A percentile compares a stretch with the other conserved stretches of the same genome.
These are phyloP conservation scores for Penicillium janthinellum DNA, from an alignment of 2,329 filamentous ascomycete genomes.

Conservation along the genomic window DNA sequence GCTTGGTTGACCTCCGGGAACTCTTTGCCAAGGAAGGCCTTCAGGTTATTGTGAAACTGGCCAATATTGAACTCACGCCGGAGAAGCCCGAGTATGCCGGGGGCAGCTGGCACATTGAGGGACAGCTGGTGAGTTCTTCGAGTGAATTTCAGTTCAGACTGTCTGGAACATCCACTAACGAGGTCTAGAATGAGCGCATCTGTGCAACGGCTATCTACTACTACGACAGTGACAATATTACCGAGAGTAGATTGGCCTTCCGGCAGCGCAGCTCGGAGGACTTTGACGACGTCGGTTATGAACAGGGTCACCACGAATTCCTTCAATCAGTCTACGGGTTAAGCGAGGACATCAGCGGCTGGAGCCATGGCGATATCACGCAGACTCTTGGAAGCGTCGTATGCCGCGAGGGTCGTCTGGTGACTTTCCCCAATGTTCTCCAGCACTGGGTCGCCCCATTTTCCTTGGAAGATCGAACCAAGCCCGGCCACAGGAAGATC, in stretches of 20 bases:
- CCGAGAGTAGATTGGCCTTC: conserved; percentile 55
- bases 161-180: conserved; percentile 40
- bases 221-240: conserved; percentile 64
- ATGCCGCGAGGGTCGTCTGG: conserved; percentile 20
- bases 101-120: conserved; percentile 24
- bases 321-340: conserved; percentile 18
- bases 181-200: conserved; percentile 62
- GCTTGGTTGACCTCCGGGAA: conserved; percentile 22
- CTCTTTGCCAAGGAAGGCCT: conserved; percentile 40
- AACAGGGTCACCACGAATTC: conserved; percentile 13
- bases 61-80: conserved; percentile 21
- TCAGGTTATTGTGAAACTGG: conserved; percentile 28
- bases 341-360: conserved; percentile 22
- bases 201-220: conserved; percentile 67
- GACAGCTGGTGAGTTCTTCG: conserved; percentile 16
- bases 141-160: too few relatives aligned
- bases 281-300: conserved; percentile 31
- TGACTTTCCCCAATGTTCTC: conserved; percentile 25
- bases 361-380: conserved; percentile 8
- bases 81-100: conserved; percentile 19
- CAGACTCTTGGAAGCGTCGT: conserved; percentile 22
- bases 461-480: conserved; percentile 21
- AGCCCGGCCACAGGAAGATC: conserved; percentile 30
- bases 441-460: conserved; percentile 29
- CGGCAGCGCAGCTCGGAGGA: conserved; percentile 39